Conservation (phyloP, 108 stramenopile genomes). For the Cyclotella cryptica region DNA sequence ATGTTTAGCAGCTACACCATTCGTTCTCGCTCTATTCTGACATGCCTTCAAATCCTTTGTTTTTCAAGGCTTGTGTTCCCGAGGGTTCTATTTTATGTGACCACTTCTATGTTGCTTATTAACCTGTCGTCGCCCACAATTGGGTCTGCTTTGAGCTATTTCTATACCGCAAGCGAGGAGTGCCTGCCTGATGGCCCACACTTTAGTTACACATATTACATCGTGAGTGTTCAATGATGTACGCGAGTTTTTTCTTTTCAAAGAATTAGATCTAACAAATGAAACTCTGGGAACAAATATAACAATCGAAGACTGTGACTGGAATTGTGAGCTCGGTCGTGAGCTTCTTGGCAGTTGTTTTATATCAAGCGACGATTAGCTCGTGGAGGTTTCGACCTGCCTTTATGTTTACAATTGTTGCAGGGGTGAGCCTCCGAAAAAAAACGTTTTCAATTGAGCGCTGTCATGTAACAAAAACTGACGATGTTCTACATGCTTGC, state of each 20-base stretch:
- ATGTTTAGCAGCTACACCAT: too few species aligned
- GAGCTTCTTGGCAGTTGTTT: conserved; percentile 42
- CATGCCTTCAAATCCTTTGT: background rate
- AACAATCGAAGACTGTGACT: conserved; percentile 31
- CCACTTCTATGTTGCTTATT: conserved; percentile 40
- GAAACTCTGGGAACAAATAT: background rate
- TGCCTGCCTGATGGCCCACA: conserved; percentile 52
- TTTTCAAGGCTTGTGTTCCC: conserved; percentile 12
- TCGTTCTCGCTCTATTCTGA: conserved; percentile 20
- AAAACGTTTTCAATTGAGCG: too few species aligned
- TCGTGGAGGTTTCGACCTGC: conserved; percentile 48
- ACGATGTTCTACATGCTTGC: background rate
- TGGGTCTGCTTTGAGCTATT: conserved; percentile 46
- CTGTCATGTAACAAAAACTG: too few species aligned
- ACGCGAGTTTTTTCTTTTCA: background rate
- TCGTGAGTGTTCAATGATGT: background rate
- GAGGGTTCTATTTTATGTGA: conserved; percentile 33
- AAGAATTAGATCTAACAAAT: too few species aligned
- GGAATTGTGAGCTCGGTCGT: conserved; percentile 50
- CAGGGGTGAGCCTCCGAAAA: conserved; percentile 15
- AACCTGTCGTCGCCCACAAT: conserved; percentile 30
- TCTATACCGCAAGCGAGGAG: conserved; percentile 41
- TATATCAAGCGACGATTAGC: conserved; percentile 44
- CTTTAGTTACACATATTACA: conserved; percentile 56
- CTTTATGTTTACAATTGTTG: conserved; percentile 53